Evolutionary conservation across 257 asterid genomes (phyloP).

Genomic region (Gardenia jasminoides): DNA sequence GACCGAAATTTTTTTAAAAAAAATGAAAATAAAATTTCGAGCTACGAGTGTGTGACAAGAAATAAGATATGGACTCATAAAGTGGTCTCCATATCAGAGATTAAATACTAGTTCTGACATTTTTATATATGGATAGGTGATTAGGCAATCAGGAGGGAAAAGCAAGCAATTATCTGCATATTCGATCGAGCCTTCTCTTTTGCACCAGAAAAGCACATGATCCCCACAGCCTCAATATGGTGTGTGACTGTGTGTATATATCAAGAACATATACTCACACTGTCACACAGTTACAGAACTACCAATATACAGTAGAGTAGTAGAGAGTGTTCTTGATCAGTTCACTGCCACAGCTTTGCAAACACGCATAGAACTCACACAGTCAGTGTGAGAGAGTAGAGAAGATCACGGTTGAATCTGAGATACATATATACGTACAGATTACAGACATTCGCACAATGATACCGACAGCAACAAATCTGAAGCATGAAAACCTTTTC

Average conservation of each 20-base stretch:
- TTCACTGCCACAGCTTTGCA: too few relatives aligned
- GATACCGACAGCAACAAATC: conserved; percentile 23
- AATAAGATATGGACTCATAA: too few relatives aligned
- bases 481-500: conserved; percentile 21
- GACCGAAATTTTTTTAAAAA: too few relatives aligned
- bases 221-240: background rate
- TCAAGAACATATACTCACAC: conserved; percentile 10
- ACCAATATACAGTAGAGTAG: too few relatives aligned
- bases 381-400: background rate
- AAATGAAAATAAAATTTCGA: too few relatives aligned
- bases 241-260: background rate
- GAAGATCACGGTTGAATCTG: conserved; percentile 16
- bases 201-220: conserved; percentile 1
- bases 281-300: background rate
- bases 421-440: background rate
- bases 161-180: conserved; percentile 9
- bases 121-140: background rate
- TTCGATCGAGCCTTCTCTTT: conserved; percentile 8
- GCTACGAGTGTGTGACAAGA: too few relatives aligned
- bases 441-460: background rate
- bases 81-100: background rate
- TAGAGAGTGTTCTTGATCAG: too few relatives aligned
- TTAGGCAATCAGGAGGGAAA: conserved; percentile 3
- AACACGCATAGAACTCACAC: conserved; percentile 7
- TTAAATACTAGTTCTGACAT: background rate